phyloP scores from a whole-genome alignment of 148 eudicot genomes.

The Simmondsia chinensis region DNA sequence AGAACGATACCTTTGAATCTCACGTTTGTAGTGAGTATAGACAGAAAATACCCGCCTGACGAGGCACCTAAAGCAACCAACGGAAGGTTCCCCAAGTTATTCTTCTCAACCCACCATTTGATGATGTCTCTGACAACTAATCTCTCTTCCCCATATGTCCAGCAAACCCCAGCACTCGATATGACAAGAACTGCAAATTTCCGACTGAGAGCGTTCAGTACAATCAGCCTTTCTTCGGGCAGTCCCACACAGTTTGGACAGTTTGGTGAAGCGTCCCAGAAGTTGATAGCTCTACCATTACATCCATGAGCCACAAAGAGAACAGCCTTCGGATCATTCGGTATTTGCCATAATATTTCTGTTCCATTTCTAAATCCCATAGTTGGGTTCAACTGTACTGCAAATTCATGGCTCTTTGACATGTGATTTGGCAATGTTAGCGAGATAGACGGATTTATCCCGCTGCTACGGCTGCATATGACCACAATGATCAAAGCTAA shows the following conservation, averaged over 20 bases:
- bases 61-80: slow-evolving; percentile 92
- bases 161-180: slow-evolving; percentile 57
- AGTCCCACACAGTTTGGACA: slow-evolving; percentile 76
- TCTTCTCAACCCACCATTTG: slow-evolving; percentile 51
- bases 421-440: slow-evolving; percentile 16
- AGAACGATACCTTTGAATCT: slow-evolving; percentile 50
- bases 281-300: slow-evolving; percentile 55
- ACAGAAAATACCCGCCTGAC: slow-evolving; percentile 88
- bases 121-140: slow-evolving; percentile 30
- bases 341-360: slow-evolving; percentile 78
- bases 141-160: slow-evolving; percentile 61
- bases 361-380: slow-evolving; percentile 42
- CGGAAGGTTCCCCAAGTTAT: slow-evolving; percentile 50
- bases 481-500: slow-evolving; percentile 19
- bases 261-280: slow-evolving; percentile 52
- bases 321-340: slow-evolving; percentile 51
- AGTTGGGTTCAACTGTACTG: slow-evolving; percentile 32
- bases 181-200: slow-evolving; percentile 62
- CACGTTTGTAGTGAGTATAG: slow-evolving; percentile 57
- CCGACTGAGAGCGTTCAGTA: slow-evolving; percentile 51
- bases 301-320: slow-evolving; percentile 95
- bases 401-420: slow-evolving; percentile 17
- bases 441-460: slow-evolving; percentile 7
- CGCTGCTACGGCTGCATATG: slow-evolving; percentile 12
- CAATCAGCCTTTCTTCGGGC: slow-evolving; percentile 78